These are phyloP conservation scores for Sclerotinia borealis DNA, from an alignment of 2,329 filamentous ascomycete species.

Conservation along the genomic window DNA sequence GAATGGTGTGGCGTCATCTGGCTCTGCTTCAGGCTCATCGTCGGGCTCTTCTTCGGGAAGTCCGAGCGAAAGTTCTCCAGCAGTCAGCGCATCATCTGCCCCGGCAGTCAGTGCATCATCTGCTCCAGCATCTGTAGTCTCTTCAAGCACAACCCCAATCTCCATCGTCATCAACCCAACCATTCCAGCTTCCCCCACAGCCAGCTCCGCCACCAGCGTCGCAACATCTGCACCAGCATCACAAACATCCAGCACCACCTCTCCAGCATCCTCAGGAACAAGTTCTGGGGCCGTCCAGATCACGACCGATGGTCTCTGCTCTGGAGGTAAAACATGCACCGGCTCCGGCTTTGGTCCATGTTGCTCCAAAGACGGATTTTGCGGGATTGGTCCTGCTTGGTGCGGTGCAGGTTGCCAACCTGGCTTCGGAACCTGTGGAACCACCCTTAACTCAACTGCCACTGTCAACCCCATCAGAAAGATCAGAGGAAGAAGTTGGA, in stretches of 20 bases:
- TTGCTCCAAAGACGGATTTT: constrained; percentile 18
- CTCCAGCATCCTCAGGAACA: constrained; percentile 6
- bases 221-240: background rate
- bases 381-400: constrained; percentile 14
- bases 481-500: constrained; percentile 1
- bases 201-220: background rate
- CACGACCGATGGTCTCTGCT: constrained; percentile 14
- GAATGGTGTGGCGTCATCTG: constrained; percentile 17
- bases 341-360: constrained; percentile 16
- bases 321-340: constrained; percentile 16
- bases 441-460: constrained; percentile 10
- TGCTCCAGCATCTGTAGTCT: background rate
- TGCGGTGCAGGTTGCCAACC: constrained; percentile 19
- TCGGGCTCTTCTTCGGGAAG: background rate
- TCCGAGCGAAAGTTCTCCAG: background rate
- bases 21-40: constrained; percentile 6
- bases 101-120: background rate
- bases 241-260: background rate
- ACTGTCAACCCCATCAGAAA: background rate
- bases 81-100: background rate
- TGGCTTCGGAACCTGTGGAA: constrained; percentile 16
- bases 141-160: background rate
- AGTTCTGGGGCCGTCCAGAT: background rate
- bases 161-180: constrained; percentile 2
- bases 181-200: background rate